Conservation (phyloP, 305 asterid species). For the Plantago coronopus region DNA sequence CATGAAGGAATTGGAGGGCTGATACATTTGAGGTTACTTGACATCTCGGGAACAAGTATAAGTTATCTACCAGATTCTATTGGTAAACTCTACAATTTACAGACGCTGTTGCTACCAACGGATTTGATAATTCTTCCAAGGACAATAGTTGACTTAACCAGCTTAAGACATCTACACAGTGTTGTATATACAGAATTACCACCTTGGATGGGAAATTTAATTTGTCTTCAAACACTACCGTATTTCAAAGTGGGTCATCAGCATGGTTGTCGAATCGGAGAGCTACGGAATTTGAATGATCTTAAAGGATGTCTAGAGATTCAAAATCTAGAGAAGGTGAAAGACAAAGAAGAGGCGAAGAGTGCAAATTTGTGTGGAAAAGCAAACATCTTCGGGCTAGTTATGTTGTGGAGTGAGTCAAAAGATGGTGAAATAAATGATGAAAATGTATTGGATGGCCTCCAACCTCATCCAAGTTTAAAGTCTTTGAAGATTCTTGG, state of each 20-base stretch:
- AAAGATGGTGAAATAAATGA: not conserved
- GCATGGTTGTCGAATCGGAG: slow-evolving; percentile 18
- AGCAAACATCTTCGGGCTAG: not conserved
- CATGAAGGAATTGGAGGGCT: slow-evolving; percentile 9
- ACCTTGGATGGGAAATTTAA: not conserved
- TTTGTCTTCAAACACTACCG: not conserved
- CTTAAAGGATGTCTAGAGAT: slow-evolving; percentile 20
- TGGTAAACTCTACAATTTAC: slow-evolving; percentile 17
- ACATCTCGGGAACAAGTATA: not conserved
- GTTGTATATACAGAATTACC: no score
- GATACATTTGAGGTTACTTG: slow-evolving; percentile 19
- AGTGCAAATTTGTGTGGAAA: slow-evolving; percentile 22
- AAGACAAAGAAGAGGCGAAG: slow-evolving; percentile 18
- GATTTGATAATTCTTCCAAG: not conserved
- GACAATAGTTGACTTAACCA: not conserved
- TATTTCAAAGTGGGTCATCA: not conserved
- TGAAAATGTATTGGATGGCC: not conserved
- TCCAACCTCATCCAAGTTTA: not conserved
- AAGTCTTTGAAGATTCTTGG: not conserved
- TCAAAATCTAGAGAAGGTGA: slow-evolving; percentile 24
- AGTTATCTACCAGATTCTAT: slow-evolving; percentile 1
- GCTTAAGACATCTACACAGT: slow-evolving; percentile 26
- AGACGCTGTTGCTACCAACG: slow-evolving; percentile 3
- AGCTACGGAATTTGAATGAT: slow-evolving; percentile 2
- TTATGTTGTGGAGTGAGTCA: not conserved